Evolutionary conservation across 345 rosid genomes (phyloP).

Genomic region (Jatropha curcas): DNA sequence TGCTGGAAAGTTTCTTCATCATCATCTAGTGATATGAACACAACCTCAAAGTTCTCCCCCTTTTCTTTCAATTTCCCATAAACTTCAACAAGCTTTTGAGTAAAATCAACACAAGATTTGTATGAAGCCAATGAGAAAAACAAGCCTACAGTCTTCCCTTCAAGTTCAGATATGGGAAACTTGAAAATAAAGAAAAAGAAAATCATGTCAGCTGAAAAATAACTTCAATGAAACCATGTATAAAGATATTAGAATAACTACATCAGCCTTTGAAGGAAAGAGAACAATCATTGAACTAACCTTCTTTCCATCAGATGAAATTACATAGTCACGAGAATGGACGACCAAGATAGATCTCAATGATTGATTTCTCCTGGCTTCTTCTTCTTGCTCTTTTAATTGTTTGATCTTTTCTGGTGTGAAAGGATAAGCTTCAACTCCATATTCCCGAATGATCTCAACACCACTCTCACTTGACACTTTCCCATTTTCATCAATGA

Average conservation of each 20-base stretch:
- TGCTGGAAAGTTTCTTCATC: conserved; percentile 29
- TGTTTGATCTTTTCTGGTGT: conserved; percentile 56
- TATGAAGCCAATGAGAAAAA: conserved; percentile 24
- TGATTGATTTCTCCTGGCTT: conserved; percentile 58
- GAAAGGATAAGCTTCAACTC: conserved; percentile 68
- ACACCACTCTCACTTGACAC: conserved; percentile 50
- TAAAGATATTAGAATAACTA: not conserved
- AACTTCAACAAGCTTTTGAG: conserved; percentile 28
- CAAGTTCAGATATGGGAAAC: conserved; percentile 42
- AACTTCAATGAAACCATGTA: not conserved
- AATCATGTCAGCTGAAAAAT: not conserved
- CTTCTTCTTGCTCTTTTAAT: conserved; percentile 61
- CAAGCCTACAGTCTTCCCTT: conserved; percentile 40
- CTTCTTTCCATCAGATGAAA: conserved; percentile 52
- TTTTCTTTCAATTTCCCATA: conserved; percentile 30
- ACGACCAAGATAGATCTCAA: conserved; percentile 55
- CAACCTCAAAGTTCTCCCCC: conserved; percentile 40
- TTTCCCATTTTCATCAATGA: conserved; percentile 63
- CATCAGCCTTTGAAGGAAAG: not conserved
- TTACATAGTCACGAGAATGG: conserved; percentile 52
- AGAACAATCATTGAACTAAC: conserved; percentile 24
- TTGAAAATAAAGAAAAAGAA: conserved; percentile 2
- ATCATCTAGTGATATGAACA: conserved; percentile 33
- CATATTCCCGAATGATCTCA: conserved; percentile 55
- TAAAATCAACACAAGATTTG: conserved; percentile 29